phyloP scores from a whole-genome alignment of 176 grass and related monocot species.

The Olyra latifolia region DNA sequence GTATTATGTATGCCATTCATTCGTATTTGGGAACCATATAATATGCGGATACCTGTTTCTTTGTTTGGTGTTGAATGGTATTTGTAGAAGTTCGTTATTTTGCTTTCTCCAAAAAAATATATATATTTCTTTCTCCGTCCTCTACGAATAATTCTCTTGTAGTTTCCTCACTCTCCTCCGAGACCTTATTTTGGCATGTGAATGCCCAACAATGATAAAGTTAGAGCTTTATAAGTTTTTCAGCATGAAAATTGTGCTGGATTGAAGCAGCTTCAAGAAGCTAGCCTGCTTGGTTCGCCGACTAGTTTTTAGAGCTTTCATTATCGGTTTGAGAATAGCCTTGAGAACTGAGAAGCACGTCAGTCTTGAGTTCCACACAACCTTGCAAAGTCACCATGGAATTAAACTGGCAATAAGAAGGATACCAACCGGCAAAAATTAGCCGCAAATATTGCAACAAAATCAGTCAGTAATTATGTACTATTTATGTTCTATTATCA shows the following conservation, averaged over 20 bases:
- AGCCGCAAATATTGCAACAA: not conserved
- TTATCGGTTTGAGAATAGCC: too few species aligned
- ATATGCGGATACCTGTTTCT: not conserved
- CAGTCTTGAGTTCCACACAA: too few species aligned
- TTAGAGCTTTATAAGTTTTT: too few species aligned
- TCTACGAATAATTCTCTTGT: not conserved
- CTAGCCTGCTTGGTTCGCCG: too few species aligned
- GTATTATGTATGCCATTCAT: not conserved
- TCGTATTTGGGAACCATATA: not conserved
- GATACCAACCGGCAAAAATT: not conserved
- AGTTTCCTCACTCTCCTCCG: not conserved
- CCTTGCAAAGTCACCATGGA: not conserved
- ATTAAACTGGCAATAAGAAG: not conserved
- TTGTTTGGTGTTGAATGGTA: not conserved
- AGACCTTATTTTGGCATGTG: too few species aligned
- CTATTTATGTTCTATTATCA: not conserved
- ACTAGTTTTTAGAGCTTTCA: too few species aligned
- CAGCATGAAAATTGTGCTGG: too few species aligned
- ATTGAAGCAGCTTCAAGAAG: too few species aligned
- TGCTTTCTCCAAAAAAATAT: too few species aligned
- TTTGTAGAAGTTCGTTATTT: not conserved
- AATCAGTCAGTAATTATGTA: not conserved
- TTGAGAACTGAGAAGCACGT: too few species aligned
- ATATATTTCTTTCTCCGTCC: too few species aligned
- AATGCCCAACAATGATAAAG: too few species aligned